Evolutionary conservation across 2,329 filamentous ascomycete species (phyloP).

Genomic region (Colletotrichum sp.): DNA sequence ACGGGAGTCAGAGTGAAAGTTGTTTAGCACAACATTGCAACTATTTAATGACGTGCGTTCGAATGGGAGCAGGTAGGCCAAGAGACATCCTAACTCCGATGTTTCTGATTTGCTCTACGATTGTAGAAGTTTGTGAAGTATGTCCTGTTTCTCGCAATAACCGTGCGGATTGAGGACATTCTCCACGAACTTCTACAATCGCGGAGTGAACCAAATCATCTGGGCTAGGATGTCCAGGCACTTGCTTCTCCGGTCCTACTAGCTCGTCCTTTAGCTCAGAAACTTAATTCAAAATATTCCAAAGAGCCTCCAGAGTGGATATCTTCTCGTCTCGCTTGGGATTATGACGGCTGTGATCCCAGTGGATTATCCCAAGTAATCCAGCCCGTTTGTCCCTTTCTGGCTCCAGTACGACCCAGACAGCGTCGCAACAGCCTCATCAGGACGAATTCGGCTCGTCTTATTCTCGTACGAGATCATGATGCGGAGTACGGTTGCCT

Average conservation of each 20-base stretch:
- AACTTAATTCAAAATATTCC: neutral
- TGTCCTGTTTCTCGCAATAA: neutral
- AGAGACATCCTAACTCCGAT: neutral
- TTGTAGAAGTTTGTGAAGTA: neutral
- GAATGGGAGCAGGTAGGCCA: neutral
- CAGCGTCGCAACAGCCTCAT: neutral
- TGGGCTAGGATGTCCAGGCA: neutral
- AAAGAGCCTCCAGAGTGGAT: neutral
- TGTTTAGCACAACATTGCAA: neutral
- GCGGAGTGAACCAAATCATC: neutral
- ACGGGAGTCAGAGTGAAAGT: slow-evolving; percentile 14
- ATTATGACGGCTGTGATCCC: neutral
- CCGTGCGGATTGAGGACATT: neutral
- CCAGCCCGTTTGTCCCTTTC: neutral
- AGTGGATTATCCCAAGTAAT: neutral
- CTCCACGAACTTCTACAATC: neutral
- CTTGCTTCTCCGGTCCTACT: neutral
- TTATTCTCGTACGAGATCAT: neutral
- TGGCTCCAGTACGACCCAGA: neutral
- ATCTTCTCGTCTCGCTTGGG: neutral
- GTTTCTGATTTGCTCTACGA: neutral
- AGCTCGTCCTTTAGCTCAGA: neutral
- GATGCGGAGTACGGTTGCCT: neutral
- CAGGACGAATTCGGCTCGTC: neutral
- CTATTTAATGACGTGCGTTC: neutral